Conservation (phyloP, 129 eudicot genomes). For the Logfia minima region DNA sequence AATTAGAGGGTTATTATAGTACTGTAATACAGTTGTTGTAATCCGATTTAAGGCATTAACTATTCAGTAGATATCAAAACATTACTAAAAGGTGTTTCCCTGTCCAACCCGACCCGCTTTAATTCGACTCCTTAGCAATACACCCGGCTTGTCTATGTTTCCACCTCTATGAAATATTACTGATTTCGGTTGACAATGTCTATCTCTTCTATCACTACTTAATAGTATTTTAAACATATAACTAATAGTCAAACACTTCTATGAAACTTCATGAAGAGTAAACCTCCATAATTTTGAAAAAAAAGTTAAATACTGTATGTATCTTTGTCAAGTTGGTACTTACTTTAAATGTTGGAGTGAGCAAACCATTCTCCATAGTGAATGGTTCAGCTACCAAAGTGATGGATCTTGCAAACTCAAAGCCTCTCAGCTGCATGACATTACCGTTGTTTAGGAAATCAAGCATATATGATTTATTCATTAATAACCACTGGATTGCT, state of each 20-base stretch:
- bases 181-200: not conserved
- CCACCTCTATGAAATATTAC: not conserved
- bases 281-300: not conserved
- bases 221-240: not conserved
- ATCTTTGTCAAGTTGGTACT: not conserved
- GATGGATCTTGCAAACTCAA: constrained; percentile 70
- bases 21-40: not conserved
- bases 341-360: constrained; percentile 85
- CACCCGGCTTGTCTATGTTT: too few species aligned
- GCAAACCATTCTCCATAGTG: constrained; percentile 76
- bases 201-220: not conserved
- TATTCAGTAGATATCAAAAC: not conserved
- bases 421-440: constrained; percentile 69
- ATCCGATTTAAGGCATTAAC: not conserved
- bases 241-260: not conserved
- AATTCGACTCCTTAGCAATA: too few species aligned
- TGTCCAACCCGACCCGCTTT: not conserved
- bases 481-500: not conserved
- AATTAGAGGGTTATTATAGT: not conserved
- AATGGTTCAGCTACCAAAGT: constrained; percentile 77
- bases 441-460: constrained; percentile 5
- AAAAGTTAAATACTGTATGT: not conserved
- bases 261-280: not conserved
- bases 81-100: not conserved
- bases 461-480: not conserved